Conservation (phyloP, 164 flowering plant species). For the Akebia trifoliata region DNA sequence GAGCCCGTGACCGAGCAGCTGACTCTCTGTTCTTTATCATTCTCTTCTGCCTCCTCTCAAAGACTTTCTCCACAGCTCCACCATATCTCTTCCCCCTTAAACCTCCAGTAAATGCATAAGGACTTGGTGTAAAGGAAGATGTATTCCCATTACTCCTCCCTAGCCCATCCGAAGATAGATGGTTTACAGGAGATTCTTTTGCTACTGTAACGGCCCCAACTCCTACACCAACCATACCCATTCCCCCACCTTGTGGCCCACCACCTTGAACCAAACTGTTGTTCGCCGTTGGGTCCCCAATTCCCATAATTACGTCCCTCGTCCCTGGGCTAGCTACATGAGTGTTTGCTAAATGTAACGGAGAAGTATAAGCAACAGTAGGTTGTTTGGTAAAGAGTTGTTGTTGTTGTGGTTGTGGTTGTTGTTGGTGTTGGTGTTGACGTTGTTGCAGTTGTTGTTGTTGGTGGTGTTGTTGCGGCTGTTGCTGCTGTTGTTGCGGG, state of each 20-base stretch:
- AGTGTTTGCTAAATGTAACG: conserved; percentile 27
- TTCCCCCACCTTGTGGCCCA: conserved; percentile 36
- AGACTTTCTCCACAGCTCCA: conserved; percentile 69
- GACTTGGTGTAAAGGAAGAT: conserved; percentile 75
- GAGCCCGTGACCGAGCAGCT: conserved; percentile 92
- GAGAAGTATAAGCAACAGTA: conserved; percentile 33
- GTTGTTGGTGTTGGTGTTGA: too few relatives aligned
- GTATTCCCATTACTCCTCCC: conserved; percentile 70
- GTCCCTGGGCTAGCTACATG: conserved; percentile 44
- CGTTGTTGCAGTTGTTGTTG: too few relatives aligned
- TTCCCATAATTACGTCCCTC: conserved; percentile 46
- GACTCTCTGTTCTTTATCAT: conserved; percentile 96
- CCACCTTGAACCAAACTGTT: conserved; percentile 33
- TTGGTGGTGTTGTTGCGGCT: conserved; percentile 28
- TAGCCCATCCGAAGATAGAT: conserved; percentile 66
- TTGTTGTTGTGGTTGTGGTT: too few relatives aligned
- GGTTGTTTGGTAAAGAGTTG: conserved; percentile 39
- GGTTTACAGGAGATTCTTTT: conserved; percentile 59
- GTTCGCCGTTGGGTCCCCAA: conserved; percentile 35
- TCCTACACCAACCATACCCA: conserved; percentile 60
- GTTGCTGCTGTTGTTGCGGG: conserved; percentile 18
- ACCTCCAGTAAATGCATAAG: conserved; percentile 60
- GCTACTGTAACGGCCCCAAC: conserved; percentile 38
- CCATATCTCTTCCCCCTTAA: conserved; percentile 50
- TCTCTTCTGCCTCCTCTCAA: conserved; percentile 86